These are phyloP conservation scores for Zoysia japonica DNA, from an alignment of 176 grass and related monocot genomes.

Conservation along the genomic window DNA sequence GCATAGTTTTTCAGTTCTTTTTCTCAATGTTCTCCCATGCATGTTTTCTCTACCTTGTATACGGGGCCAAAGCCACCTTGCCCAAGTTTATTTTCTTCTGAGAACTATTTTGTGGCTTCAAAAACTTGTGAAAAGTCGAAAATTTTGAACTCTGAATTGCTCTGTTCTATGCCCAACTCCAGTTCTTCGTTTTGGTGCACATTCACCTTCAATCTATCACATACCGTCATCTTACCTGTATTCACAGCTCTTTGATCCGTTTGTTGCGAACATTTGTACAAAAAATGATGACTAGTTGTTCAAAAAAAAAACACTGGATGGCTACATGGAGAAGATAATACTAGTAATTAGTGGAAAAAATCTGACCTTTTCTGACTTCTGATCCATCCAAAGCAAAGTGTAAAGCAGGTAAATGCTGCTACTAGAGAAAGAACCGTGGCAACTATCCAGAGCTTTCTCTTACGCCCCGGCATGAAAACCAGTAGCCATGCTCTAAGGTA, in stretches of 20 bases:
- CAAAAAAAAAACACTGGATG: background rate
- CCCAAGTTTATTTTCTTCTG: background rate
- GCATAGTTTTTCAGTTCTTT: no score
- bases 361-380: slow-evolving; percentile 1
- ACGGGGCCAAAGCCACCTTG: slow-evolving; percentile 13
- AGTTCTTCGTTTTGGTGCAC: background rate
- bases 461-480: background rate
- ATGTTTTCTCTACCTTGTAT: slow-evolving; percentile 6
- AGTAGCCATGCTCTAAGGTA: no score
- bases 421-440: background rate
- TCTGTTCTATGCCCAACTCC: background rate
- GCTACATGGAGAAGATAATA: background rate
- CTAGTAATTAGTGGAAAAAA: background rate
- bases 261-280: background rate
- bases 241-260: no score
- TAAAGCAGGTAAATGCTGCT: background rate
- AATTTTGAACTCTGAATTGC: background rate
- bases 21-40: no score
- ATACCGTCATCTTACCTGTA: background rate
- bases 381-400: background rate
- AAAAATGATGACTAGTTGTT: no score
- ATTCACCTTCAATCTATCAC: background rate
- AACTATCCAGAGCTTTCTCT: background rate
- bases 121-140: slow-evolving; percentile 9
- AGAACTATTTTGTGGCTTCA: background rate